Evolutionary conservation across 78 protist species (phyloP), one percentile per base, ranked within the genome.

Genomic region (Capsaspora owczarzaki): DNA sequence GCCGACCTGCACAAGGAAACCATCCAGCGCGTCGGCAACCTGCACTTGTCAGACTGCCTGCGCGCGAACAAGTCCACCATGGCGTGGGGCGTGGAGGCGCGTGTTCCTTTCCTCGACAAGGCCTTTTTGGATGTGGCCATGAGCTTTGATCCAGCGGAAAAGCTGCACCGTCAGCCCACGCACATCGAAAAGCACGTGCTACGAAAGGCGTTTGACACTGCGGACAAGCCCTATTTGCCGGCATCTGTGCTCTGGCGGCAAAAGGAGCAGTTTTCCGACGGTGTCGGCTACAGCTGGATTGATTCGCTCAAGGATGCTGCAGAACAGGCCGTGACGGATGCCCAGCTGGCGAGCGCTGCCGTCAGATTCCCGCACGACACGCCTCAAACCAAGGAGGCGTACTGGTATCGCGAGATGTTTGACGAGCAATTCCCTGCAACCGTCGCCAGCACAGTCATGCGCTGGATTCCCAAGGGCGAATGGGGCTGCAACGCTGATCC

Each of bases 221-320:
- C 85, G 16, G 92, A 84, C 63, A 71, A 78, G 77, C 93, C 94
- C 38, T 93, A 88, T 79, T 87, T 93, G 35, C 97, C 97, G 33
- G 56, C 53, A 1, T 51, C 33, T 33, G 89, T 91, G 22, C 84
- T 91, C 22, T 93, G 93, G 93, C 79, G 97, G n/a, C 94, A 91
- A 80, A 93, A 93, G 89, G 97, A 93, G 80, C 95, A 85, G 79
- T 91, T 91, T 47, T 56, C 80, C 33, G 94, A 91, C 79, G 96
- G 96, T 44, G 96, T 93, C 35, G 96, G 96, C 43, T 93, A 91
- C 84, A 46, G 86, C 23, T 93, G 96, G 96, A 93, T 93, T 35
- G 96, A 89, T 81, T 16, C 20, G 16, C 49, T 38, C 38, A 23
- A 19, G 29, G 0, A 14, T 19, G 44, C 14, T 20, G 47, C 38